These are phyloP conservation scores for Epithele typhae DNA, from an alignment of 768 basidiomycete species.

Conservation along the genomic window DNA sequence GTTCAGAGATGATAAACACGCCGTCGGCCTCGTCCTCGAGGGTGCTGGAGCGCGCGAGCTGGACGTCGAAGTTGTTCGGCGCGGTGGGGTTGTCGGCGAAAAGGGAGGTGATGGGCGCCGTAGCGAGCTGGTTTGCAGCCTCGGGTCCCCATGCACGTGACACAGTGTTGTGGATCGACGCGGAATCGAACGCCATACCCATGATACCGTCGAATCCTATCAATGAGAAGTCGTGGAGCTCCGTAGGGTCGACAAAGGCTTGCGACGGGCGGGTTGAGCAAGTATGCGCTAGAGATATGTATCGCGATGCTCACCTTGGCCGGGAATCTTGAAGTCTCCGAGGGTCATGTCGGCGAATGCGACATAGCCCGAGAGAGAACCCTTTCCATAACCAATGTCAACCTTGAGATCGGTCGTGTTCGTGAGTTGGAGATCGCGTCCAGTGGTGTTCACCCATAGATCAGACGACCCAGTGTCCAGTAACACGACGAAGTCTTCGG, in stretches of 20 bases:
- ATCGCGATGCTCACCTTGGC: slow-evolving; percentile 58
- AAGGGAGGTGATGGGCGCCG: slow-evolving; percentile 20
- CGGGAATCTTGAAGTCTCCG: slow-evolving; percentile 42
- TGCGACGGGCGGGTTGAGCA: slow-evolving; percentile 37
- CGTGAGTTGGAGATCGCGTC: slow-evolving; percentile 20
- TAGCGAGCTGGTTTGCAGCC: slow-evolving; percentile 7
- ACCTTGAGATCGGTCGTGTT: slow-evolving; percentile 28
- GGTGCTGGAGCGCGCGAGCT: slow-evolving; percentile 20
- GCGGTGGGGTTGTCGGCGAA: slow-evolving; percentile 20
- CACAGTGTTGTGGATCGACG: slow-evolving; percentile 48
- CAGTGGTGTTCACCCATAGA: slow-evolving; percentile 24
- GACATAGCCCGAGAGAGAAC: slow-evolving; percentile 33
- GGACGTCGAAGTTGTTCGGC: slow-evolving; percentile 24
- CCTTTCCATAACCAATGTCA: slow-evolving; percentile 35
- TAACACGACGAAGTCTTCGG: slow-evolving; percentile 27
- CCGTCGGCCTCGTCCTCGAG: slow-evolving; percentile 21
- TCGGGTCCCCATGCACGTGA: slow-evolving; percentile 9
- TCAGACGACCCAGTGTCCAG: slow-evolving; percentile 35
- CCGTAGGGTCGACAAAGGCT: slow-evolving; percentile 38
- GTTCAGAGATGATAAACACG: slow-evolving; percentile 25
- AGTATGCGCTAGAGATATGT: slow-evolving; percentile 52
- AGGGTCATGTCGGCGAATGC: slow-evolving; percentile 32
- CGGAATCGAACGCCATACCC: slow-evolving; percentile 79
- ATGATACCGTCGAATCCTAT: slow-evolving; percentile 59
- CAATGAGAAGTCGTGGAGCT: slow-evolving; percentile 46